A percentile compares a stretch with the other conserved stretches of the same genome.
Evolutionary conservation across 2,329 filamentous ascomycete genomes (phyloP).

Genomic region (Claviceps citrina): DNA sequence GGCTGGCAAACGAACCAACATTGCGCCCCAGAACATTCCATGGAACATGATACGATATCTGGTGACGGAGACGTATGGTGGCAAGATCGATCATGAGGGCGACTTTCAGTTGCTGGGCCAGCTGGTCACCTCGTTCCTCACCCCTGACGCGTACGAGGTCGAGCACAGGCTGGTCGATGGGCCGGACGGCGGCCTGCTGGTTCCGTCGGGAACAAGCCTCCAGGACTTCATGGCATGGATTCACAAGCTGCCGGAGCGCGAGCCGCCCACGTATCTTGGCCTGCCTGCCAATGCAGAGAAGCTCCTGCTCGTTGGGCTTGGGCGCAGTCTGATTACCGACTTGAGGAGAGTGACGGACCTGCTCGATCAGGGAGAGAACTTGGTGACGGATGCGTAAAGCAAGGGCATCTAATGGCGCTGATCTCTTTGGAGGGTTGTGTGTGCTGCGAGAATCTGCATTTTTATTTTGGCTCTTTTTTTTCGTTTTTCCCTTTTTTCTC

Average conservation of each 20-base stretch:
- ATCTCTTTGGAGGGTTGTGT: no score
- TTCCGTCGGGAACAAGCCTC: constrained; percentile 68
- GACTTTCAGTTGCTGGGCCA: constrained; percentile 62
- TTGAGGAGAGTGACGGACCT: constrained; percentile 72
- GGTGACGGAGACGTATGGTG: constrained; percentile 87
- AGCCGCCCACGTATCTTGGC: constrained; percentile 89
- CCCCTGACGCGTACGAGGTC: constrained; percentile 78
- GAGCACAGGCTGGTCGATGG: constrained; percentile 77
- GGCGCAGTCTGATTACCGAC: constrained; percentile 69
- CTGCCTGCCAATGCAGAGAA: constrained; percentile 95
- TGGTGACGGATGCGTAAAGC: constrained; percentile 49
- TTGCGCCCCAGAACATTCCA: constrained; percentile 83
- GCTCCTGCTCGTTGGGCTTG: constrained; percentile 74
- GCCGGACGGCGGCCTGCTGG: constrained; percentile 45
- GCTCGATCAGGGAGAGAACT: constrained; percentile 84
- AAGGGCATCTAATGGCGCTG: no score
- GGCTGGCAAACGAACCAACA: constrained; percentile 74
- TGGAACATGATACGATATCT: constrained; percentile 92
- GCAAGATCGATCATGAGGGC: constrained; percentile 84
- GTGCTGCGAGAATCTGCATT: no score
- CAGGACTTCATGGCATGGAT: constrained; percentile 87
- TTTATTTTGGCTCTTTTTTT: no score
- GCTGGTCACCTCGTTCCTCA: constrained; percentile 66
- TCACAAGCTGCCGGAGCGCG: constrained; percentile 77
- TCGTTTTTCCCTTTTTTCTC: no score